Evolutionary conservation across 345 rosid genomes (phyloP), one percentile per base, ranked within the genome.

Genomic region (Linum usitatissimum): DNA sequence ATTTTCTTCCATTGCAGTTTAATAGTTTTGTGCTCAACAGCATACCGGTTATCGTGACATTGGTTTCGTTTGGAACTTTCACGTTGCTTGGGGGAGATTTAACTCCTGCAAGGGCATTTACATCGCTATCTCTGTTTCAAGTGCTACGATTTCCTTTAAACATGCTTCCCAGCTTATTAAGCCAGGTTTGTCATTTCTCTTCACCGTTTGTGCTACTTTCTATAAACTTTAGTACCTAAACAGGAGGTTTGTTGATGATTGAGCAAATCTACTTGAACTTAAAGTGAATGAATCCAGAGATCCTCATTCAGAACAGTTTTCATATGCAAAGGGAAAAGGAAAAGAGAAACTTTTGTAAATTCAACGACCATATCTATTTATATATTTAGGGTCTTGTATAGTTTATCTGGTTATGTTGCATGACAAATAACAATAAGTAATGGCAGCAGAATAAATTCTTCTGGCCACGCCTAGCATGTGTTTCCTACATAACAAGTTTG

Each of bases 51-150:
- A 18, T 73, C 23, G 76, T 73, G 65, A 73, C 76, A 42, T 55
- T 73, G 56, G 66, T 68, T 73, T 73, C 76, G 36, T 73, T 73
- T 18, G 66, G 76, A 30, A 45, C 76, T 42, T 73, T 73, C 64
- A 73, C 76, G 38, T 64, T 61, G 38, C 69, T 73, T 45, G 76
- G 76, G 12, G 76, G 76, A 56, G 76, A 73, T 18, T 64, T 73
- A 66, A 73, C 76, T 18, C 76, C 76, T 55, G 66, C 76, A 21
- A 68, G 72, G 64, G 76, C 76, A 42, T 73, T 73, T 59, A 73
- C 76, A 12, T 73, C 76, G 12, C 72, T 73, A 21, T 64, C 76
- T 68, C 39, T 73, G 28, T 73, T 73, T 73, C 76, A 73, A 73
- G 72, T 73, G 18, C 48, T 73, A 55, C 61, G 76, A 39, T 64